A percentile compares a stretch with the other conserved stretches of the same genome.
These are phyloP conservation scores for Hanseniaspora vineae DNA, from an alignment of 805 yeast species.

Conservation along the genomic window DNA sequence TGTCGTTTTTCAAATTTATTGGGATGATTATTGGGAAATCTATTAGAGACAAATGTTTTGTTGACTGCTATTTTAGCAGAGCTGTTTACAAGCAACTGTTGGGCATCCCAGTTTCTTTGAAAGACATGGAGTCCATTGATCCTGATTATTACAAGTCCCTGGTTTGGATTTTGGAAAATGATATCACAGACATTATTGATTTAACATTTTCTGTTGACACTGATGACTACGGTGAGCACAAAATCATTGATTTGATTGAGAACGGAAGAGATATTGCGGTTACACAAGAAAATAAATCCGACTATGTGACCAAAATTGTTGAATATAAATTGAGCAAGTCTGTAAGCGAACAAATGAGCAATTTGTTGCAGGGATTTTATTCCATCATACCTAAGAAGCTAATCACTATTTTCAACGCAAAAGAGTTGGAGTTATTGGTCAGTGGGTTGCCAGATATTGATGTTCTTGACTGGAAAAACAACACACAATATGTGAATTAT, in stretches of 20 bases:
- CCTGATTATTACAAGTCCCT: constrained; percentile 84
- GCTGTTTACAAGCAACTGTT: constrained; percentile 85
- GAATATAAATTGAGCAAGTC: constrained; percentile 77
- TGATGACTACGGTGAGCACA: constrained; percentile 87
- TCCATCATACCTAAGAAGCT: constrained; percentile 78
- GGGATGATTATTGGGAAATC: constrained; percentile 95
- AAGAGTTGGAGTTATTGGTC: constrained; percentile 81
- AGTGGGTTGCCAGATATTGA: constrained; percentile 95
- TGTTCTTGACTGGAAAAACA: constrained; percentile 89
- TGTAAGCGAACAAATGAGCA: constrained; percentile 77
- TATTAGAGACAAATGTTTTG: constrained; percentile 66
- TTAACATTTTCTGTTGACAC: constrained; percentile 91
- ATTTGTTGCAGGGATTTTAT: constrained; percentile 76
- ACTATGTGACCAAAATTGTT: constrained; percentile 74
- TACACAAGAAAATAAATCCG: constrained; percentile 81
- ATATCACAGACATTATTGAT: constrained; percentile 87
- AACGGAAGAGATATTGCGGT: constrained; percentile 76
- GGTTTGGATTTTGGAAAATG: constrained; percentile 93
- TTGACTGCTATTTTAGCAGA: constrained; percentile 90
- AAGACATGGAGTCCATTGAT: constrained; percentile 91
- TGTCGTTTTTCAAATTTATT: constrained; percentile 84
- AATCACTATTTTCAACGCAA: constrained; percentile 84
- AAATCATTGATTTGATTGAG: constrained; percentile 68
- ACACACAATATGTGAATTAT: constrained; percentile 72
- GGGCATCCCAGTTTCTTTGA: constrained; percentile 67